A percentile compares a stretch with the other conserved stretches of the same genome.
Evolutionary conservation across 192 early-diverging fungal species (phyloP).

Genomic region (Bifiguratus adelaidae): DNA sequence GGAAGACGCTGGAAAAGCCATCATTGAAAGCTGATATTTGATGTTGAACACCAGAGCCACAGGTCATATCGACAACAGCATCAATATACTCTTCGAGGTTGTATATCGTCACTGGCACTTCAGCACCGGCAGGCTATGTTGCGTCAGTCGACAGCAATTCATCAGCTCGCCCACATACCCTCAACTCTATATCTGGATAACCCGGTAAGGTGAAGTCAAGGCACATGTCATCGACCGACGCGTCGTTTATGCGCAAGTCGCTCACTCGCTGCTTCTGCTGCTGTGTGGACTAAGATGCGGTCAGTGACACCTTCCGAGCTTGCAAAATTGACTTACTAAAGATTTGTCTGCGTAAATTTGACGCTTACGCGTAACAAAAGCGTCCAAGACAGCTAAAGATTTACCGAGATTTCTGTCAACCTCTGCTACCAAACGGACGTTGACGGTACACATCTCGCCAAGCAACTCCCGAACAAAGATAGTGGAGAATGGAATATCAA

Average conservation of each 20-base stretch:
- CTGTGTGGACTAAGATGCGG: conserved; percentile 41
- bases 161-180: conserved; percentile 4
- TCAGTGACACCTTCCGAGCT: too few relatives aligned
- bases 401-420: conserved; percentile 57
- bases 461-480: conserved; percentile 67
- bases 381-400: conserved; percentile 54
- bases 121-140: conserved; percentile 34
- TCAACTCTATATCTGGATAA: conserved; percentile 57
- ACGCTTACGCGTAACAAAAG: conserved; percentile 49
- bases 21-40: conserved; percentile 70
- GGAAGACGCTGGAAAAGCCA: conserved; percentile 79
- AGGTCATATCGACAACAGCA: conserved; percentile 47
- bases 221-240: conserved; percentile 57
- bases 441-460: conserved; percentile 26
- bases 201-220: conserved; percentile 87
- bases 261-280: conserved; percentile 30
- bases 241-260: too few relatives aligned
- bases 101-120: conserved; percentile 61
- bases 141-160: not conserved
- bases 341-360: conserved; percentile 38
- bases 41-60: conserved; percentile 48
- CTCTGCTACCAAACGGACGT: conserved; percentile 20
- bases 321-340: conserved; percentile 21
- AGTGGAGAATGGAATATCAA: conserved; percentile 73
- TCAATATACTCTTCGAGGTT: conserved; percentile 77